A percentile compares a stretch with the other conserved stretches of the same genome.
Conservation (phyloP, 345 rosid genomes). For the Acer campestre region DNA sequence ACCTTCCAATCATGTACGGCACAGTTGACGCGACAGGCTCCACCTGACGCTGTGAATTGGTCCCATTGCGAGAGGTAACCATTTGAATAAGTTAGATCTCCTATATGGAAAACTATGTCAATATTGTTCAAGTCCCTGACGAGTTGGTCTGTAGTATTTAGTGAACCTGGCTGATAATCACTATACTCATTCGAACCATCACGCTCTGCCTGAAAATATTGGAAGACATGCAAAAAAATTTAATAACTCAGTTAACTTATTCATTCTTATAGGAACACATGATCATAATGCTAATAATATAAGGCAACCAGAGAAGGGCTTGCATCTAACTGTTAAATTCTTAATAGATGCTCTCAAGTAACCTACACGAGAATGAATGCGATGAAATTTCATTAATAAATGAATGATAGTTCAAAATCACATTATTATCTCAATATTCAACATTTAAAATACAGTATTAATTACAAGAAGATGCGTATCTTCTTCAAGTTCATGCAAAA, state of each 20-base stretch:
- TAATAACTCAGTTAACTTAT: slow-evolving; percentile 1
- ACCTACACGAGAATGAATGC: neutral
- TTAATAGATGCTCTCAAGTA: neutral
- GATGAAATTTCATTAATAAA: neutral
- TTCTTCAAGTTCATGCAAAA: slow-evolving; percentile 1
- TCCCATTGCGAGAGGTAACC: slow-evolving; percentile 90
- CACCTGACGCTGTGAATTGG: slow-evolving; percentile 82
- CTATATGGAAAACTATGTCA: slow-evolving; percentile 77
- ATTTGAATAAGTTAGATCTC: slow-evolving; percentile 69
- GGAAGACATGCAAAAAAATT: slow-evolving; percentile 1
- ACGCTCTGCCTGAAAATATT: slow-evolving; percentile 60
- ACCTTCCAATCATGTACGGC: slow-evolving; percentile 86
- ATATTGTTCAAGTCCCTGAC: slow-evolving; percentile 58
- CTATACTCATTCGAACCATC: slow-evolving; percentile 82
- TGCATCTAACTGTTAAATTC: neutral
- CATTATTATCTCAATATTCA: neutral
- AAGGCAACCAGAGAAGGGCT: neutral
- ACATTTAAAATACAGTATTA: neutral
- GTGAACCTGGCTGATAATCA: slow-evolving; percentile 72
- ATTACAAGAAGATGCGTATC: neutral
- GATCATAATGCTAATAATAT: neutral
- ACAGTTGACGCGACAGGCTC: slow-evolving; percentile 69
- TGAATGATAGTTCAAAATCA: neutral
- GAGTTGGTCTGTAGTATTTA: slow-evolving; percentile 75
- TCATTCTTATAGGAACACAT: neutral